These are phyloP conservation scores for Paecilomyces formosus DNA, from an alignment of 2,329 filamentous ascomycete species.

Conservation along the genomic window DNA sequence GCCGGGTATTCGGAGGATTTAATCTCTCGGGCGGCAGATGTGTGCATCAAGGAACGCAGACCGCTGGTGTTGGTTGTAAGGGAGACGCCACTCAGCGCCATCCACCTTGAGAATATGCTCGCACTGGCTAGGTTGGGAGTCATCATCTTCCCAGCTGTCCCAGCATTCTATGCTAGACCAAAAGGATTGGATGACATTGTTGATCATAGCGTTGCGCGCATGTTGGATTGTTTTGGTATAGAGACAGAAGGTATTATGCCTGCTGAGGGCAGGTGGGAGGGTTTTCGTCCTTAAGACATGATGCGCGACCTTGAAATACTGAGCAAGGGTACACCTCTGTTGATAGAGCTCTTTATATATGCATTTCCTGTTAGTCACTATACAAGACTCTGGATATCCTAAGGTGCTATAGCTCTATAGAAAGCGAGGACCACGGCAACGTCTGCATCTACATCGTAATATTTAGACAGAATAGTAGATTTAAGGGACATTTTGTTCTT, in stretches of 20 bases:
- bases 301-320: too few relatives aligned
- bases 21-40: constrained; percentile 35
- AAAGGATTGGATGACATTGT: constrained; percentile 12
- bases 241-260: neutral
- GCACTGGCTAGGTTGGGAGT: constrained; percentile 15
- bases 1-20: constrained; percentile 35
- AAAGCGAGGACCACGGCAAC: neutral
- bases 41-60: constrained; percentile 35
- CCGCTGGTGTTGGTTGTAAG: constrained; percentile 27
- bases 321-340: too few relatives aligned
- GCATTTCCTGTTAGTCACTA: neutral
- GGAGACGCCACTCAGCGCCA: constrained; percentile 29
- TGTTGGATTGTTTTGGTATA: constrained; percentile 9
- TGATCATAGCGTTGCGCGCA: constrained; percentile 11
- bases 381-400: neutral
- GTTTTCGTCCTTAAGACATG: neutral
- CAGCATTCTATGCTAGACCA: constrained; percentile 31
- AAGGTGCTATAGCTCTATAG: neutral
- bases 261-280: neutral
- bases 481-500: neutral
- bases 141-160: constrained; percentile 33
- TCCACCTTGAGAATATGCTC: constrained; percentile 9
- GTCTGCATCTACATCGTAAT: neutral
- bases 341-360: neutral
- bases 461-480: too few relatives aligned